Evolutionary conservation across 192 early-diverging fungal genomes (phyloP), one percentile per base, ranked within the genome.

Genomic region (Mortierella hygrophila): DNA sequence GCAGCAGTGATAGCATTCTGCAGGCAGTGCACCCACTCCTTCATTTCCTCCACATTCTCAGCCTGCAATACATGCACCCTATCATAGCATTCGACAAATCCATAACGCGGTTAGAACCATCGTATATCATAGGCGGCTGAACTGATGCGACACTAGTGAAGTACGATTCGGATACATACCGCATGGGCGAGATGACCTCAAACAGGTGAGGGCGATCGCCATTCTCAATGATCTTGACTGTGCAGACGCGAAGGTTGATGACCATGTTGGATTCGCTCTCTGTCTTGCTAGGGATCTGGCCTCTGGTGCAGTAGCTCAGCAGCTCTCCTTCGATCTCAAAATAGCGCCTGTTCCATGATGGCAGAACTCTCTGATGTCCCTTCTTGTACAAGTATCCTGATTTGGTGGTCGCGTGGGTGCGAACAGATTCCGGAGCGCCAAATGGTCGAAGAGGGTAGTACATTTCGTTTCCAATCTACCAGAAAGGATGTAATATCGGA

Each of bases 311-410:
- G 71, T 91, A 94, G 15, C 89, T 83, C 65, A 96, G 75, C 26
- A 89, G 69, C 65, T 93, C 94, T 72, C 92, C 91, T 63, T 90
- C 88, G 44, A 96, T 93, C 57, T 89, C 93, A 83, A 95, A 96
- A 81, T 95, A 97, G 69, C 94, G 91, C 29, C 96, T 93, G 72
- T 92, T 92, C 96, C 96, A 97, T 57, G 92, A 93, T 78, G 94
- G 91, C 89, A 96, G 87, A 6, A 97, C 93, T 78, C 94, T 91
- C 40, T 93, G 93, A 42, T 91, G 90, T 76, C 92, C 94, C 76
- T 94, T 93, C 85, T 97, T 93, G 80, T 94, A 97, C 21, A 98
- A 82, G 74, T 97, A 97, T 46, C 97, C 96, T 2, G 90, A 91
- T 71, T 94, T 95, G 60, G 91, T 91, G 26, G 92, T 90, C 29